Percentiles rank a stretch among this genome's conserved stretches.
These are phyloP conservation scores for Aspergillus brunneoviolaceus DNA, from an alignment of 2,329 filamentous ascomycete species.

Conservation along the genomic window DNA sequence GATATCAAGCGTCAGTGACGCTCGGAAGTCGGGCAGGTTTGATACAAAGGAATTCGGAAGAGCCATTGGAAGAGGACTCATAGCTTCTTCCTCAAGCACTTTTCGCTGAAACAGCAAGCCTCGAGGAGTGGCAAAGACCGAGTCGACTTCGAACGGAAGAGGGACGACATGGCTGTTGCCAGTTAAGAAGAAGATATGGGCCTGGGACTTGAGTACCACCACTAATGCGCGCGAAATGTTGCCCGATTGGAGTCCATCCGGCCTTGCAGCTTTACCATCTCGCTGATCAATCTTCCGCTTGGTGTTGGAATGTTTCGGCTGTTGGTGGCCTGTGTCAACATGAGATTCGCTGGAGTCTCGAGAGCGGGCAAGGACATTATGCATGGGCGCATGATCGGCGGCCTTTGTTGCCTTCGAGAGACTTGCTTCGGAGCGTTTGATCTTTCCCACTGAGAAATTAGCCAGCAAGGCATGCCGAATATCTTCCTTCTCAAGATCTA, in stretches of 20 bases:
- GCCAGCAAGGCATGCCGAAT: conserved; percentile 85
- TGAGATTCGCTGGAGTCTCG: conserved; percentile 12
- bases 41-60: conserved; percentile 83
- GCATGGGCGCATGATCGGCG: not conserved
- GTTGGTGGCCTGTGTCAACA: not conserved
- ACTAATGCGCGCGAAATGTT: conserved; percentile 66
- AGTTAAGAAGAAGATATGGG: conserved; percentile 86
- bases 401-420: conserved; percentile 9
- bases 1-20: conserved; percentile 36
- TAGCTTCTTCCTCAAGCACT: conserved; percentile 43
- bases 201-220: conserved; percentile 87
- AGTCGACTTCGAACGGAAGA: conserved; percentile 91
- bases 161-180: conserved; percentile 87
- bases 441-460: conserved; percentile 63
- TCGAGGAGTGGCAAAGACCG: conserved; percentile 75
- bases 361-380: conserved; percentile 9
- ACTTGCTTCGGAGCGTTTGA: conserved; percentile 19
- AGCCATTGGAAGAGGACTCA: conserved; percentile 46
- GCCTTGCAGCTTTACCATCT: not conserved
- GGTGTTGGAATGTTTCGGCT: not conserved
- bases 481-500: conserved; percentile 81
- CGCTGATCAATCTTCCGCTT: not conserved
- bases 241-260: conserved; percentile 19
- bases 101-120: conserved; percentile 87
- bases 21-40: conserved; percentile 54